Evolutionary conservation across 1,284 basidiomycete genomes (phyloP), one percentile per base, ranked within the genome.

Genomic region (Tausonia pullulans): DNA sequence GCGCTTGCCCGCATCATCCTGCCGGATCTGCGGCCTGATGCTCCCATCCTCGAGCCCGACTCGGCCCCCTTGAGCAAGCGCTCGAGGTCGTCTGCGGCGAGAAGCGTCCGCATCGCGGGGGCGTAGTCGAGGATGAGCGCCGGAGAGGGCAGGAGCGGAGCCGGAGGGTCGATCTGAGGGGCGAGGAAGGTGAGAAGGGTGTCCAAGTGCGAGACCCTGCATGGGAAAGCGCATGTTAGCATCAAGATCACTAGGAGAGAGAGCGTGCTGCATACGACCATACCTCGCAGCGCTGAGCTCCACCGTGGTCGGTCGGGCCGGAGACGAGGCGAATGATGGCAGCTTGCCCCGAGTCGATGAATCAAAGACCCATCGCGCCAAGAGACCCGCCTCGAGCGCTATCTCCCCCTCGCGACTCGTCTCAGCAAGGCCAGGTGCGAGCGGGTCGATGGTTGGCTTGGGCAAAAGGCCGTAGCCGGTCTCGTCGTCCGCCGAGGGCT

Each of bases 41-140:
- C 4, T 13, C 60, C 44, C n/a, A 44, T n/a, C 41, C 44, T 46
- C 11, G 60, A n/a, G 44, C 53, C 71, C 3, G 68, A 69, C n/a
- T 70, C 66, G 61, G 75, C 74, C 10, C 69, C 73, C 7, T 61
- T 66, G 59, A 74, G 69, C 13, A 76, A 27, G 27, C 27, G 27
- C 27, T 27, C 66, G 1, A 67, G 72, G 69, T 91, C 88, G 70
- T 95, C 90, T 40, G 78, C 77, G 13, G 67, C 72, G n/a, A 87
- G 83, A 74, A 95, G 87, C 63, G 77, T 70, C 64, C 85, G 80
- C 53, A 92, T 76, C 74, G 81, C 82, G 41, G 91, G 86, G 67
- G 83, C 78, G 72, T 89, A 87, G 60, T 94, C 88, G 70, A 86
- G 73, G 69, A 82, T 78, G 59, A 84, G 75, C 67, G 79, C 77